phyloP scores from a whole-genome alignment of 2,329 filamentous ascomycete genomes.

The Sodiomyces alkalinus region DNA sequence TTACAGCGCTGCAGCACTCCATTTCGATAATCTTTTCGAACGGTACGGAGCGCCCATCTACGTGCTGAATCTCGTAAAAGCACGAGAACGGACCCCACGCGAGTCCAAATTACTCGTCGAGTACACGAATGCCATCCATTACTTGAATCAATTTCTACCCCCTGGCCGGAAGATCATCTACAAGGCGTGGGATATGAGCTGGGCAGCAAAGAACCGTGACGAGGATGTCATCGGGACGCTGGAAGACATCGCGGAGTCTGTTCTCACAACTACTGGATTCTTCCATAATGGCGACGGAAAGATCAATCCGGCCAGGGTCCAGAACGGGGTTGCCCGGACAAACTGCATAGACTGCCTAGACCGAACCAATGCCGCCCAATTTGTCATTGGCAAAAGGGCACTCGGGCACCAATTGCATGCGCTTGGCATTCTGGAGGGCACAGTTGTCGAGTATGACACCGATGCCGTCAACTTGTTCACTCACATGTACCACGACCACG shows the following conservation, averaged over 20 bases:
- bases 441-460: conserved; percentile 78
- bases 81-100: conserved; percentile 72
- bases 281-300: conserved; percentile 79
- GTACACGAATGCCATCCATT: conserved; percentile 74
- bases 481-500: conserved; percentile 96
- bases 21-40: conserved; percentile 90
- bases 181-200: conserved; percentile 95
- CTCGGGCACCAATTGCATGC: conserved; percentile 86
- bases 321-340: conserved; percentile 86
- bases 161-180: conserved; percentile 75
- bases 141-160: conserved; percentile 89
- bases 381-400: conserved; percentile 90
- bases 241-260: conserved; percentile 77
- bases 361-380: conserved; percentile 92
- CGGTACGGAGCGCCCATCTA: conserved; percentile 88
- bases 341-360: conserved; percentile 98
- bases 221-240: conserved; percentile 90
- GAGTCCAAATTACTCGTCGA: conserved; percentile 84
- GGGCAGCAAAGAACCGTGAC: conserved; percentile 79
- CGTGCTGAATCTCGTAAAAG: conserved; percentile 80
- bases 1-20: conserved; percentile 79
- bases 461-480: conserved; percentile 94
- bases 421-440: conserved; percentile 68
- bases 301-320: conserved; percentile 50
- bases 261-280: conserved; percentile 75